These are phyloP conservation scores for Leccinum pellstonianum DNA, from an alignment of 768 basidiomycete species.

Conservation along the genomic window DNA sequence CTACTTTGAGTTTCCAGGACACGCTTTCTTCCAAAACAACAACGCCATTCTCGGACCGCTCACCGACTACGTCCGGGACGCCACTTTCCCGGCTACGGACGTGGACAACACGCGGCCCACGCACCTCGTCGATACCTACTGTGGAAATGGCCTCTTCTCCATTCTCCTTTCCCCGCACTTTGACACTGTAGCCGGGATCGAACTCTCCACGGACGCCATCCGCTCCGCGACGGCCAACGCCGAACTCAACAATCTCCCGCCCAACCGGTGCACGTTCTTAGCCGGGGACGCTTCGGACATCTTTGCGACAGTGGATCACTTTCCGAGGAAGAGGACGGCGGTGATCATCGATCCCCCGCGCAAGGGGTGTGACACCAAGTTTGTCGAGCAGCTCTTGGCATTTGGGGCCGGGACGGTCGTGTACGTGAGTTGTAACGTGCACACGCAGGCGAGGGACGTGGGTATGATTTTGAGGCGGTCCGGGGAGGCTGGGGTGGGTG, in stretches of 20 bases:
- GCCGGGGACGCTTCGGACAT: slow-evolving; percentile 87
- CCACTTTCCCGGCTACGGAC: slow-evolving; percentile 51
- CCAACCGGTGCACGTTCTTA: slow-evolving; percentile 60
- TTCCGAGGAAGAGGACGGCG: slow-evolving; percentile 64
- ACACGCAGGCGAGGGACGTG: slow-evolving; percentile 88
- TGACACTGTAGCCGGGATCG: slow-evolving; percentile 79
- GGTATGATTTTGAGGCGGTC: slow-evolving; percentile 61
- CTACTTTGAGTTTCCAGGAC: slow-evolving; percentile 81
- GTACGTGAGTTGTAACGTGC: slow-evolving; percentile 95
- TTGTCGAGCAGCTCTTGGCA: slow-evolving; percentile 70
- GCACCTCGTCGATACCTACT: slow-evolving; percentile 95
- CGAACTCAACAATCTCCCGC: slow-evolving; percentile 55
- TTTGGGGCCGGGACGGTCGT: slow-evolving; percentile 72
- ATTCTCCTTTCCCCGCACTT: slow-evolving; percentile 80
- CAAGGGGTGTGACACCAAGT: slow-evolving; percentile 86
- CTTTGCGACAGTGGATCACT: slow-evolving; percentile 63
- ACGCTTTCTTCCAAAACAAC: slow-evolving; percentile 99
- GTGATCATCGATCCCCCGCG: slow-evolving; percentile 89
- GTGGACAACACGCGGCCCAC: slow-evolving; percentile 43
- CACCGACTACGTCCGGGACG: slow-evolving; percentile 76
- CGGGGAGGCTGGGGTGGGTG: slow-evolving; percentile 36
- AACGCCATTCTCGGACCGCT: slow-evolving; percentile 85
- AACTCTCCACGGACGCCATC: slow-evolving; percentile 75
- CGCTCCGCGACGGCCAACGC: slow-evolving; percentile 67
- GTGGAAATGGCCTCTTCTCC: slow-evolving; percentile 85